Conservation (phyloP, 208 protist species). For the Crithidia thermophila region DNA sequence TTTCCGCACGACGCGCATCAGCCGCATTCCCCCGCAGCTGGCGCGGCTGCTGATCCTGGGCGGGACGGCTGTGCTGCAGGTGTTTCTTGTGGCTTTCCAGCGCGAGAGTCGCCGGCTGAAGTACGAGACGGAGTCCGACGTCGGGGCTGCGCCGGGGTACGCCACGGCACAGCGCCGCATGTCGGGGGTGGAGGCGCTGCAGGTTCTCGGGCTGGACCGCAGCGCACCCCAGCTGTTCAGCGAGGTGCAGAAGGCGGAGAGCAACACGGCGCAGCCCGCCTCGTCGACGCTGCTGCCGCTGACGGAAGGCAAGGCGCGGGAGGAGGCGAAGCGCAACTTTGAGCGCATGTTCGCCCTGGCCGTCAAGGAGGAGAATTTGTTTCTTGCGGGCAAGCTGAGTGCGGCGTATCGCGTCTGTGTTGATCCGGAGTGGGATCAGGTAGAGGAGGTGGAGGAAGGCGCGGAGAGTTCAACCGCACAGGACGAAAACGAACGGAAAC, state of each 20-base stretch:
- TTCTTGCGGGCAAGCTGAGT: slow-evolving; percentile 82
- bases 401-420: slow-evolving; percentile 78
- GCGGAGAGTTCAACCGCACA: background rate
- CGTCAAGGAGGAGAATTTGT: slow-evolving; percentile 57
- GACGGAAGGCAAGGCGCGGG: slow-evolving; percentile 29
- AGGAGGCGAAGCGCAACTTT: slow-evolving; percentile 64
- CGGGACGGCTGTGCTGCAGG: slow-evolving; percentile 46
- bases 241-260: slow-evolving; percentile 13
- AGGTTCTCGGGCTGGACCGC: slow-evolving; percentile 70
- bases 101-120: slow-evolving; percentile 44
- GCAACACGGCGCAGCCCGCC: background rate
- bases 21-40: slow-evolving; percentile 64
- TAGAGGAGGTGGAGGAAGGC: slow-evolving; percentile 7
- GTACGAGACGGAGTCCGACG: slow-evolving; percentile 20
- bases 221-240: slow-evolving; percentile 24
- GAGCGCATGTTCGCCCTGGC: slow-evolving; percentile 65
- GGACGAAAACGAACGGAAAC: background rate
- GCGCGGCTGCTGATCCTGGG: slow-evolving; percentile 35
- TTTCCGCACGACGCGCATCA: slow-evolving; percentile 39
- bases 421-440: slow-evolving; percentile 64
- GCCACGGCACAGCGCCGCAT: slow-evolving; percentile 30
- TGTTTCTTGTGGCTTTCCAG: slow-evolving; percentile 60
- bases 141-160: background rate
- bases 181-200: slow-evolving; percentile 63
- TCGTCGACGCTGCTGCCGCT: slow-evolving; percentile 31